Percentiles rank a stretch among this genome's conserved stretches.
Evolutionary conservation across 495 filamentous ascomycete genomes (phyloP).

Genomic region (Xylaria acuta): DNA sequence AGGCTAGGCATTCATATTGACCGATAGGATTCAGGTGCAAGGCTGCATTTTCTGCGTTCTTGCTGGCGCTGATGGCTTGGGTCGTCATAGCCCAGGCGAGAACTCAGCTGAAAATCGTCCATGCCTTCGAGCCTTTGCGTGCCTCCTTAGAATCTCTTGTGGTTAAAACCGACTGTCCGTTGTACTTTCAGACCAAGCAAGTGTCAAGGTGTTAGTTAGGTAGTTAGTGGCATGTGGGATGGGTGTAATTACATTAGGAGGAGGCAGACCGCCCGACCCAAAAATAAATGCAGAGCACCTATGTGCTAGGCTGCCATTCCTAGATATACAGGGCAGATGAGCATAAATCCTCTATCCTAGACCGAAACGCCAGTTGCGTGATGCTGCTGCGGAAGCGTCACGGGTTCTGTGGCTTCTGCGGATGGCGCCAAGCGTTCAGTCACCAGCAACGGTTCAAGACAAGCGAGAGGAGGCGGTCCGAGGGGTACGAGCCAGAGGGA

Average conservation of each 20-base stretch:
- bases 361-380: constrained; percentile 3
- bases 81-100: neutral
- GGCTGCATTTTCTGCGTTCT: neutral
- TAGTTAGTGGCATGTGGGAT: neutral
- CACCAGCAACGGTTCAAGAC: neutral
- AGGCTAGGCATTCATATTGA: neutral
- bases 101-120: neutral
- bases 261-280: neutral
- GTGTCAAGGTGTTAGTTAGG: neutral
- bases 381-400: constrained; percentile 11
- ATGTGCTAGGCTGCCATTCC: neutral
- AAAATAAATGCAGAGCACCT: neutral
- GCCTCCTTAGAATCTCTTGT: neutral
- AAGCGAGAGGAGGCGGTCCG: neutral
- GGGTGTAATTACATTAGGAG: neutral
- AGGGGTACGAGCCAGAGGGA: neutral
- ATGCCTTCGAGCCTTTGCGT: neutral
- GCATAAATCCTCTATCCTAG: neutral
- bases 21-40: neutral
- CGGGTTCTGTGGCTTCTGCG: constrained; percentile 12
- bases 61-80: neutral
- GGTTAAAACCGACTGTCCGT: neutral
- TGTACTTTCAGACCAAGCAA: neutral
- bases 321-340: neutral
- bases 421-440: constrained; percentile 6